phyloP scores from a whole-genome alignment of 257 asterid genomes.

The Nicotiana tabacum region DNA sequence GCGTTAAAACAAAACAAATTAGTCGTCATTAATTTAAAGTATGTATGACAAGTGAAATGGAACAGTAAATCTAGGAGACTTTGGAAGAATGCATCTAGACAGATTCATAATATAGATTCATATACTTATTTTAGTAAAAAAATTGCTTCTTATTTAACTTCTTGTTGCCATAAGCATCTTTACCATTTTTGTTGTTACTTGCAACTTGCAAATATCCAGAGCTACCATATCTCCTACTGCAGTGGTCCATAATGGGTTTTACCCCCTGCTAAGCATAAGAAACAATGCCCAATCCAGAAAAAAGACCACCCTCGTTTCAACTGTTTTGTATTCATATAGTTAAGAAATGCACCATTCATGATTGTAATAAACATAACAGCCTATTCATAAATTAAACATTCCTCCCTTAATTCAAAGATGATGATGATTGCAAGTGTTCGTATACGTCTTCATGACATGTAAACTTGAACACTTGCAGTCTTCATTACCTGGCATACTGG shows the following conservation, averaged over 20 bases:
- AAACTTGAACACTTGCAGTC: slow-evolving; percentile 64
- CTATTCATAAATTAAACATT: slow-evolving; percentile 3
- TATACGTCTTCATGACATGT: slow-evolving; percentile 34
- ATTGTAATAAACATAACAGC: not conserved
- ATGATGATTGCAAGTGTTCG: slow-evolving; percentile 40
- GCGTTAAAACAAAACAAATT: not conserved
- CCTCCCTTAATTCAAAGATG: slow-evolving; percentile 17
- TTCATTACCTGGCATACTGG: slow-evolving; percentile 67
- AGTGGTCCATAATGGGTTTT: not conserved
- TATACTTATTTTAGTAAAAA: not conserved
- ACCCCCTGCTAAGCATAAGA: not conserved
- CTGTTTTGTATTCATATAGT: not conserved
- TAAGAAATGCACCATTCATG: not conserved
- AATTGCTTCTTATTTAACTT: not conserved
- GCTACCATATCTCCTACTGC: not conserved
- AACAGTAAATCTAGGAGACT: not conserved
- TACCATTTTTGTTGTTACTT: not conserved
- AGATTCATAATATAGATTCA: not conserved
- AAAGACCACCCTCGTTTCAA: not conserved
- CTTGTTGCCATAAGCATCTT: not conserved
- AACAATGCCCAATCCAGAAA: not conserved
- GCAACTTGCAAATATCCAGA: slow-evolving; percentile 4
- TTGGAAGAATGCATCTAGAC: not conserved
- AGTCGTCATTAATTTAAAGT: not conserved
- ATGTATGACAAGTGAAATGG: not conserved